Evolutionary conservation across 345 rosid species (phyloP).

Genomic region (Corchorus capsularis): DNA sequence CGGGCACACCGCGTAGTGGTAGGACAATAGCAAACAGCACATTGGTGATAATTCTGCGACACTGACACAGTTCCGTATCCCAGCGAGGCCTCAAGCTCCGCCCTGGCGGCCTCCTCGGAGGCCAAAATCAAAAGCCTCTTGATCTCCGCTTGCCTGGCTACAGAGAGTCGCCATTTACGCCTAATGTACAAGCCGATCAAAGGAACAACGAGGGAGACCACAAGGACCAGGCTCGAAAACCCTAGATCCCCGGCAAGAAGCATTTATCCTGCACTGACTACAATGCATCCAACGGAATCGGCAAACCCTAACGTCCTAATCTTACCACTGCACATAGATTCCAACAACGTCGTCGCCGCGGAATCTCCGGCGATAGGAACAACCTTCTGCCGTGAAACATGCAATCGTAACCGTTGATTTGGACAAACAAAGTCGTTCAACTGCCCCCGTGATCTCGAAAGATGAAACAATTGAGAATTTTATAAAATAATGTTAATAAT

Average conservation of each 20-base stretch:
- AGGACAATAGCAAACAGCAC: constrained; percentile 73
- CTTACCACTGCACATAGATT: constrained; percentile 54
- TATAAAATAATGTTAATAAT: constrained; percentile 14
- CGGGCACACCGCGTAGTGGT: constrained; percentile 84
- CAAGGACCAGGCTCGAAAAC: constrained; percentile 73
- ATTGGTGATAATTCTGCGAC: constrained; percentile 43
- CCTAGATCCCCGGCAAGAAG: constrained; percentile 80
- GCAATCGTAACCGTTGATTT: constrained; percentile 28
- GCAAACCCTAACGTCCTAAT: constrained; percentile 38
- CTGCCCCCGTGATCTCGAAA: constrained; percentile 22
- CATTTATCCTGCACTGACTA: constrained; percentile 66
- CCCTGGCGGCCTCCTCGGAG: constrained; percentile 82
- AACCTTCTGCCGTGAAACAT: constrained; percentile 22
- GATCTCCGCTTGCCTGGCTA: constrained; percentile 70
- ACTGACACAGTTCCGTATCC: constrained; percentile 41
- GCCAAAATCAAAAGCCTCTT: constrained; percentile 74
- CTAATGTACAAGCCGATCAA: constrained; percentile 48
- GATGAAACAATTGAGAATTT: constrained; percentile 10
- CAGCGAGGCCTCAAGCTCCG: constrained; percentile 71
- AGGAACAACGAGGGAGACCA: constrained; percentile 49
- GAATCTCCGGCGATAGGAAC: constrained; percentile 18
- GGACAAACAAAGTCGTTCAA: constrained; percentile 21
- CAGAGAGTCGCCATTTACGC: constrained; percentile 68
- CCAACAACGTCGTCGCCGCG: background rate
- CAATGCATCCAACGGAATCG: constrained; percentile 42